Evolutionary conservation across 768 basidiomycete genomes (phyloP), one percentile per base, ranked within the genome.

Genomic region (Inosperma sp.): DNA sequence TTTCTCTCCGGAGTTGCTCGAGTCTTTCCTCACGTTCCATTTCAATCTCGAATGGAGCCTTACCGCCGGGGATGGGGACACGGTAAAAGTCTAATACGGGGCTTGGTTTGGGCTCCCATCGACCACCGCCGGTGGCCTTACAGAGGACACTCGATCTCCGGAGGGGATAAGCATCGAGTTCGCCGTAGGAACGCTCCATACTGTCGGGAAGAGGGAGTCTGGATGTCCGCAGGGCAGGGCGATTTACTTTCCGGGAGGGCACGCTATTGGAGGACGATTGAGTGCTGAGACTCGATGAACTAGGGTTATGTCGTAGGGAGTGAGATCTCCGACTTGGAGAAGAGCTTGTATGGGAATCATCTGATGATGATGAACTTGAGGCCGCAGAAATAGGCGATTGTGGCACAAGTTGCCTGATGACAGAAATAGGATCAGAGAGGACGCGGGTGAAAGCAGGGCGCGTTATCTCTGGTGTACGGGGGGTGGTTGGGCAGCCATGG

Each of bases 51-150:
- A 75, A 88, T 4, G 72, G 75, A 0, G 85, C 79, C 59, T 86
- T 86, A 59, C 75, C 75, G 7, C 86, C 86, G 1, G 82, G 83
- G 34, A 82, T 64, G 29, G 81, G 78, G n/a, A 80, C 66, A 10
- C 83, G 77, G 55, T 76, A 71, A 44, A 76, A 77, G 60, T 70
- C 66, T 50, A 75, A 57, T 55, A 67, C 69, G 2, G 74, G 68
- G 8, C 67, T 65, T 25, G 74, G 76, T 59, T 82, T 84, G 27
- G 88, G 88, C 56, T 80, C 78, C 88, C 88, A 90, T 27, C 88
- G 80, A 13, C 88, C 88, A 12, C 86, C 86, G 39, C 88, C 88
- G 16, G 80, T 79, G 1, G 83, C 84, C 59, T 90, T 91, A 70
- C 88, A 91, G 12, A 88, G 74, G 42, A 77, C 71, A 58, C 78